Evolutionary conservation across 441 rosid genomes (phyloP), one percentile per base, ranked within the genome.

Genomic region (Erodium chrysanthum): DNA sequence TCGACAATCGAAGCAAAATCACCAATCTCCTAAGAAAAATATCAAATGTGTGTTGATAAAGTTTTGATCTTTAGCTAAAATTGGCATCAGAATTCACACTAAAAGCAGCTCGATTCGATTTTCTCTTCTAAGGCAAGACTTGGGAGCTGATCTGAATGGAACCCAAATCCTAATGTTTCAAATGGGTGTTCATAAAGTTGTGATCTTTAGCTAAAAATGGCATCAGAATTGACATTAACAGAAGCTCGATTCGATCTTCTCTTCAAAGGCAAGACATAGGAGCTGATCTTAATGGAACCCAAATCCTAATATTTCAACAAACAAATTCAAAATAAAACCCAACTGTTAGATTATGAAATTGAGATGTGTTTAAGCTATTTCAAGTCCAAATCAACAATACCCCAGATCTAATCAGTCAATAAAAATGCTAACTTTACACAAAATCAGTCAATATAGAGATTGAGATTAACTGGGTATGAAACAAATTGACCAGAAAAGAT

Each of bases 1-100:
- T 64, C 56, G 20, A 37, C 22, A 48, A 73, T 50, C 68, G 74
- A 68, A 70, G 33, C 60, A 66, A 74, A 35, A 50, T 73, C 70
- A 79, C 60, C 67, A 73, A 76, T 70, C 80, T 75, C 68, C 66
- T 37, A 33, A 68, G n/a, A n/a, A n/a, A n/a, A n/a, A n/a, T n/a
- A n/a, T n/a, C n/a, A n/a, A 23, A 20, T 20, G 61, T 12, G 61
- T 10, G 11, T 56, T 9, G 12, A 56, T 56, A 56, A 56, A 25
- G 64, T 60, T 25, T 25, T 60, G 35, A 23, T 60, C 35, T 60
- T 60, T 25, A 60, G 6, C 64, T 11, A 12, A 60, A 14, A 58
- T 7, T 1, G 7, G 7, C 31, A 20, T 12, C 63, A 59, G 1
- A 62, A 17, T 58, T 54, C 9, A 35, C 10, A 35, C 71, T 21